Base-by-base conservation (phyloP, 306 rosid genomes). In the Hippophae rhamnoides region DNA sequence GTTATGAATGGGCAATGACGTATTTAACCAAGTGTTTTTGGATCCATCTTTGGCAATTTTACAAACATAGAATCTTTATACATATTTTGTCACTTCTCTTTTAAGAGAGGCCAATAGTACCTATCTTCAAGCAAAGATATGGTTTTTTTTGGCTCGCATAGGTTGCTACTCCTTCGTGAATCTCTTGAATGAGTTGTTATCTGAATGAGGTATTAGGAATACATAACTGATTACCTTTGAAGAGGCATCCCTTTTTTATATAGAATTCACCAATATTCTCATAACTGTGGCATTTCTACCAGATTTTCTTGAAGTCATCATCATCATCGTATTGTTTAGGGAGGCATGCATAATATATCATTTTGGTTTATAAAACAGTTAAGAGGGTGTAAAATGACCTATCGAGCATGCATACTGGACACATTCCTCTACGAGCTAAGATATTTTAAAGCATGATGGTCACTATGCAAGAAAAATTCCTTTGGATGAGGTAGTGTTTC, bases 341-440 rank as follows among this genome's bases (percentile, higher is more conserved):
- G 6, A 9, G 13, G 52, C 3, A 0, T 5, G 13, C 52, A 47
- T 13, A 47, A 2, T n/a, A 2, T 0, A 2, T 6, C 2, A 47
- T 2, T 10, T 10, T n/a, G 0, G 0, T 7, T 0, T 9, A 3
- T 2, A 47, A 2, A 9, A 13, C 3, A 11, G 2, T 1, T 0
- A 47, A 0, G 1, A 47, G 18, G 1, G 6, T 11, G 10, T 5
- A 47, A 47, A 2, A 47, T 10, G 5, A 10, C 5, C 52, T 23
- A 47, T 5, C 52, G 0, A 2, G 6, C 23, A 47, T 13, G 14
- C 52, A 47, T 47, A 1, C 0, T 5, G 10, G 6, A 5, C 0
- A 47, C 1, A 10, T 47, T 10, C 6, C 10, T 47, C 10, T 47
- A n/a, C 6, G n/a, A 47, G 1, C 10, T 47, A 3, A 47, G 6